Evolutionary conservation across 1,284 basidiomycete species (phyloP), one percentile per base, ranked within the genome.

Genomic region (Rhodotorula sp.): DNA sequence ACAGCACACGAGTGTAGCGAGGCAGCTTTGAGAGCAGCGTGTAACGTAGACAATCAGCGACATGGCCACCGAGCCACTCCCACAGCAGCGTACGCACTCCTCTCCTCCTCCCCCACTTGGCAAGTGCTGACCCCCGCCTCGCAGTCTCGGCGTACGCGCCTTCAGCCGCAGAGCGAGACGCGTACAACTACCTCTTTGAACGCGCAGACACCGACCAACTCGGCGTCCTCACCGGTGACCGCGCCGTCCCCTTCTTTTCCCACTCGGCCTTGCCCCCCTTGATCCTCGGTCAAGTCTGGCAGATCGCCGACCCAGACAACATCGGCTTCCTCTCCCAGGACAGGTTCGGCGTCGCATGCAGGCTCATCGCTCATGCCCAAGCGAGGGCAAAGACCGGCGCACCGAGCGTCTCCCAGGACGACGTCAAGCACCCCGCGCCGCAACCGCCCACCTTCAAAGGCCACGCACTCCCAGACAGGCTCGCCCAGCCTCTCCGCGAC

Each of bases 251-350:
- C 20, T 80, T 80, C 77, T 79, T 80, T 69, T 69, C 70, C 29
- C 70, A 73, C 68, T 76, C 78, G 43, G 56, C 59, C 29, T 86
- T 96, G 67, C 83, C 87, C 46, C 88, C 91, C 14, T 83, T 86
- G n/a, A 85, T 87, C 49, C 88, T 99, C 70, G 93, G 94, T 57
- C 91, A 97, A 84, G 90, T 99, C 78, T 99, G 97, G 96, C 87
- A 85, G 66, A 83, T 98, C 71, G 90, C 94, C 56, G 97, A 99
- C 84, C 89, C 90, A 64, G 90, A 93, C 59, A 94, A 97, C 84
- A 91, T 91, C 74, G 95, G 95, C 5, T 93, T 90, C 83, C 86
- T 99, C 68, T 90, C 92, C 21, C 88, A 87, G 75, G 92, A 91
- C 78, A 91, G 90, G 54, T 91, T 93, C 79, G 89, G 91, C 58